Percentiles rank a stretch among this genome's conserved stretches.
phyloP scores from a whole-genome alignment of 208 protist species.

The Zelonia costaricensis region DNA sequence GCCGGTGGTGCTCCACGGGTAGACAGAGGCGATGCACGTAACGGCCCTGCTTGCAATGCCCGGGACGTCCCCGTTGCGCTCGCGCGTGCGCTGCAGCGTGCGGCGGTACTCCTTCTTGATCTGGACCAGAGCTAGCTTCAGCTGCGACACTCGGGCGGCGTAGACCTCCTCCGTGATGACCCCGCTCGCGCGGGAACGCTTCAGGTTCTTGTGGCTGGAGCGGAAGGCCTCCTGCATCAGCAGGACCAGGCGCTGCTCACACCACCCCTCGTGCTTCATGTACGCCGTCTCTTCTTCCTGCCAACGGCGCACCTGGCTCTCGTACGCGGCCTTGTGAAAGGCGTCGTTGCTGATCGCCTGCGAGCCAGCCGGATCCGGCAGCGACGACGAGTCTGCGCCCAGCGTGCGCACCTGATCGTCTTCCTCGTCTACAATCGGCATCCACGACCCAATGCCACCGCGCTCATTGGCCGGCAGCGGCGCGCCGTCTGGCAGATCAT shows the following conservation, averaged over 20 bases:
- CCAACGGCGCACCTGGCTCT: slow-evolving; percentile 29
- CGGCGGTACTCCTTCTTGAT: slow-evolving; percentile 52
- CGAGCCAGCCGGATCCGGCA: neutral
- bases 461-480: neutral
- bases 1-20: slow-evolving; percentile 45
- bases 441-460: slow-evolving; percentile 12
- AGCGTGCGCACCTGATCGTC: neutral
- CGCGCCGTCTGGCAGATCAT: neutral
- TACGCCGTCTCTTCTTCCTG: slow-evolving; percentile 34
- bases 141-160: neutral
- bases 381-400: neutral
- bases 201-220: slow-evolving; percentile 15
- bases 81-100: slow-evolving; percentile 31
- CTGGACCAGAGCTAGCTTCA: slow-evolving; percentile 7
- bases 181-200: neutral
- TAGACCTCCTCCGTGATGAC: slow-evolving; percentile 8
- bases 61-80: slow-evolving; percentile 24
- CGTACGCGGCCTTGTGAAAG: slow-evolving; percentile 25
- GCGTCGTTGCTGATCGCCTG: neutral
- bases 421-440: slow-evolving; percentile 31
- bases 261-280: slow-evolving; percentile 29
- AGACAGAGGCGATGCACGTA: slow-evolving; percentile 43
- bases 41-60: slow-evolving; percentile 43
- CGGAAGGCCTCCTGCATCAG: slow-evolving; percentile 52
- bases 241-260: slow-evolving; percentile 43